phyloP scores from a whole-genome alignment of 495 filamentous ascomycete genomes.

The Lasiosphaeria miniovina region DNA sequence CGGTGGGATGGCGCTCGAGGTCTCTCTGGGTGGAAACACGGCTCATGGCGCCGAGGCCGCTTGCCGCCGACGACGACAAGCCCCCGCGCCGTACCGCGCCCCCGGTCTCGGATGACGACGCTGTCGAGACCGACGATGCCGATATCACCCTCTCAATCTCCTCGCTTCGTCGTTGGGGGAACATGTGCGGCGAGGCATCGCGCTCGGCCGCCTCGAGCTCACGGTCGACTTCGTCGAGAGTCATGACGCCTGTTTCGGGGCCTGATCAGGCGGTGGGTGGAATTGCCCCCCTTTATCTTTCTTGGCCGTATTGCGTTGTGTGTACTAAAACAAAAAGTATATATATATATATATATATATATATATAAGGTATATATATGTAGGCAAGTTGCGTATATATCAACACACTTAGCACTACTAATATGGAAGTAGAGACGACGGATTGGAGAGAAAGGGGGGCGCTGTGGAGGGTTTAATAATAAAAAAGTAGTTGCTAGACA shows the following conservation, averaged over 20 bases:
- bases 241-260: constrained; percentile 15
- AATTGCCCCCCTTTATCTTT: not conserved
- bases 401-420: too few species aligned
- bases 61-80: not conserved
- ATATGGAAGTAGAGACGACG: too few species aligned
- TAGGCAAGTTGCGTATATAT: too few species aligned
- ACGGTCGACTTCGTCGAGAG: constrained; percentile 51
- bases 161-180: constrained; percentile 33
- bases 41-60: constrained; percentile 41
- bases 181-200: constrained; percentile 30
- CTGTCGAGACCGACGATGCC: constrained; percentile 49
- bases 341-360: too few species aligned
- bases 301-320: not conserved
- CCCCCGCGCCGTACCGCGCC: constrained; percentile 2
- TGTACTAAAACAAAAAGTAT: too few species aligned
- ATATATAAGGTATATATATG: too few species aligned
- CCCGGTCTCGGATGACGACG: constrained; percentile 32
- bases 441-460: too few species aligned
- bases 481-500: too few species aligned
- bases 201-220: constrained; percentile 50
- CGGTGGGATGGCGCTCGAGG: constrained; percentile 71
- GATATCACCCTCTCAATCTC: constrained; percentile 50
- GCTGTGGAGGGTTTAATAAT: too few species aligned
- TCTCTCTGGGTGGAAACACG: constrained; percentile 62
- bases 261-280: not conserved